Conservation (phyloP, 176 grass and related monocot genomes). For the Paspalum notatum region DNA sequence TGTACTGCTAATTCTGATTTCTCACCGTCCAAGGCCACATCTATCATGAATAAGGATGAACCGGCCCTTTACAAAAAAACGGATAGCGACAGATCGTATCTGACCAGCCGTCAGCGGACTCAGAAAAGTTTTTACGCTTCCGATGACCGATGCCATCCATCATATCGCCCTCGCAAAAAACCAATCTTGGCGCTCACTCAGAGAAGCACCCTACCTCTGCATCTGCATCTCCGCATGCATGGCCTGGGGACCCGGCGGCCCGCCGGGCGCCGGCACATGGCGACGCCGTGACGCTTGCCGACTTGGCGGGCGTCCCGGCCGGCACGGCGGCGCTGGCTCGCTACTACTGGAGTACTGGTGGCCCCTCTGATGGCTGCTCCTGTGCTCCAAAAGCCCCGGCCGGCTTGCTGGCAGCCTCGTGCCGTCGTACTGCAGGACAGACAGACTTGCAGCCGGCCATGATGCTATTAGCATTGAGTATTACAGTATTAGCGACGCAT, state of each 20-base stretch:
- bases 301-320: not conserved
- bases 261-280: not conserved
- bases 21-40: not conserved
- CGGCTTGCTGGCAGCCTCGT: not conserved
- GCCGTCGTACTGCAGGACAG: slow-evolving; percentile 17
- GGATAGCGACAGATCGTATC: slow-evolving; percentile 19
- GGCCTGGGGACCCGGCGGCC: not conserved
- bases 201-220: not conserved
- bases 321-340: not conserved
- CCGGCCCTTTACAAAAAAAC: slow-evolving; percentile 1
- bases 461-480: not conserved
- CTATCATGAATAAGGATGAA: not conserved
- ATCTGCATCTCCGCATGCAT: not conserved
- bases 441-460: not conserved
- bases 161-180: not conserved
- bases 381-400: slow-evolving; percentile 20
- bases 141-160: not conserved
- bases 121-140: not conserved
- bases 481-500: too few relatives aligned
- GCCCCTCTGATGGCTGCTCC: not conserved
- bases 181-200: not conserved
- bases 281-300: not conserved
- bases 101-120: not conserved
- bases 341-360: not conserved
- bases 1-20: not conserved